A percentile compares a stretch with the other conserved stretches of the same genome.
Conservation (phyloP, 1,139 yeast species). For the Lodderomyces metapsilosis region DNA sequence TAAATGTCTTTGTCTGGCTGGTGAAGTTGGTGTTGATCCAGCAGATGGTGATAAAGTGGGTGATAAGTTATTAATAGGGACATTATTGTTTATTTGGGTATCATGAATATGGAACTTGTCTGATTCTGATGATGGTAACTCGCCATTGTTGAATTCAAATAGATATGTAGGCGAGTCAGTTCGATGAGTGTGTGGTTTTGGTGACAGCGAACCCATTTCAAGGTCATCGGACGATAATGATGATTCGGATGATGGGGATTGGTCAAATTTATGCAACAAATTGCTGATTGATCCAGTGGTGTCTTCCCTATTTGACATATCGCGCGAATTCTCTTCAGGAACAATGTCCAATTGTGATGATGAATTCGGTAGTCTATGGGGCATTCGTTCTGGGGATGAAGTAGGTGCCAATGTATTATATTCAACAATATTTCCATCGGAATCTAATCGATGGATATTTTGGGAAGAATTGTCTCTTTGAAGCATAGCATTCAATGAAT, state of each 20-base stretch:
- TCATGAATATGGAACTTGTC: conserved; percentile 15
- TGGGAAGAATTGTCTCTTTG: conserved; percentile 29
- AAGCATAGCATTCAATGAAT: conserved; percentile 28
- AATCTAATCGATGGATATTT: conserved; percentile 52
- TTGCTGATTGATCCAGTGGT: conserved; percentile 22
- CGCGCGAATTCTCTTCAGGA: conserved; percentile 29
- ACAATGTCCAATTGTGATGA: conserved; percentile 32
- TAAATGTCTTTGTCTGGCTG: conserved; percentile 13
- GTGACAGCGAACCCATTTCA: neutral
- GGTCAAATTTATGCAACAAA: conserved; percentile 24
- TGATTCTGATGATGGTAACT: conserved; percentile 13
- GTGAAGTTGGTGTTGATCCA: conserved; percentile 9
- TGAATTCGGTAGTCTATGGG: conserved; percentile 18
- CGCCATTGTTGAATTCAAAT: conserved; percentile 29
- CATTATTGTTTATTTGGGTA: conserved; percentile 8
- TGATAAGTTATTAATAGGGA: neutral
- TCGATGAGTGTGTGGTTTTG: conserved; percentile 2
- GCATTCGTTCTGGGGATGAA: conserved; percentile 8
- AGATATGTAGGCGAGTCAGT: conserved; percentile 7
- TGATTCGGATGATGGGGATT: neutral
- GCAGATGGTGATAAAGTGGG: conserved; percentile 11
- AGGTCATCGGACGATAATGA: neutral
- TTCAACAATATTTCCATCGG: conserved; percentile 52
- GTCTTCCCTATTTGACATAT: conserved; percentile 11
- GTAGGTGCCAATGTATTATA: conserved; percentile 9